These are phyloP conservation scores for Cochlearia excelsa DNA, from an alignment of 345 rosid species.

Conservation along the genomic window DNA sequence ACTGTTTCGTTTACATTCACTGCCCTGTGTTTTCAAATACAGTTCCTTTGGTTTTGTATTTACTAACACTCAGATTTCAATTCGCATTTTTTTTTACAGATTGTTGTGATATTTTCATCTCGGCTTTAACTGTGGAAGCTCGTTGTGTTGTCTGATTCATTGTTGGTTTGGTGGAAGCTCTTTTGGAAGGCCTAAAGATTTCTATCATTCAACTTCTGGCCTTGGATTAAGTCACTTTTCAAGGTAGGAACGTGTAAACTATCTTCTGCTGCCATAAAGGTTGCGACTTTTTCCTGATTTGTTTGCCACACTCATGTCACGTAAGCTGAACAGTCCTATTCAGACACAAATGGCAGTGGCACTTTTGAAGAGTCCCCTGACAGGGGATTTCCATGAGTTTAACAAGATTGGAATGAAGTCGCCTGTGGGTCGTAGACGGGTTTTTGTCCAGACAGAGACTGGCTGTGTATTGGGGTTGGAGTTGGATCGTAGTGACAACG, in stretches of 20 bases:
- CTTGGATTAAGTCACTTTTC: slow-evolving; percentile 40
- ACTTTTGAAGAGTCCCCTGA: slow-evolving; percentile 66
- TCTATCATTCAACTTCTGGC: slow-evolving; percentile 23
- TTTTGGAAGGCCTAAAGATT: slow-evolving; percentile 11
- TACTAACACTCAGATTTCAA: not conserved
- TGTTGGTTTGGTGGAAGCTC: slow-evolving; percentile 40
- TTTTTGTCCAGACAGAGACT: slow-evolving; percentile 92
- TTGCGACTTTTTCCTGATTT: slow-evolving; percentile 18
- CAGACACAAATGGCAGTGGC: slow-evolving; percentile 97
- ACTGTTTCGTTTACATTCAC: slow-evolving; percentile 5
- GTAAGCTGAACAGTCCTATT: slow-evolving; percentile 88
- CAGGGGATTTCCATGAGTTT: slow-evolving; percentile 60
- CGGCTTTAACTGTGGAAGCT: slow-evolving; percentile 26
- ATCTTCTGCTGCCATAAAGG: slow-evolving; percentile 30
- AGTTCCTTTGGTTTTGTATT: slow-evolving; percentile 2
- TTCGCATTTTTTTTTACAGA: slow-evolving; percentile 16
- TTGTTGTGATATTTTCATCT: slow-evolving; percentile 1
- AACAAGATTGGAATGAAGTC: slow-evolving; percentile 57
- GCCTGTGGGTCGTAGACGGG: slow-evolving; percentile 77
- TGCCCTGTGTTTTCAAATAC: not conserved
- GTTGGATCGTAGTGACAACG: slow-evolving; percentile 89
- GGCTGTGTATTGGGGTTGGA: slow-evolving; percentile 99
- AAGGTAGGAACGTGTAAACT: slow-evolving; percentile 34
- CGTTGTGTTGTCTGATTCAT: slow-evolving; percentile 16
- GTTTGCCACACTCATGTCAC: slow-evolving; percentile 59